Base-by-base conservation (phyloP, 495 filamentous ascomycete species). In the Pyronema omphalodes region DNA sequence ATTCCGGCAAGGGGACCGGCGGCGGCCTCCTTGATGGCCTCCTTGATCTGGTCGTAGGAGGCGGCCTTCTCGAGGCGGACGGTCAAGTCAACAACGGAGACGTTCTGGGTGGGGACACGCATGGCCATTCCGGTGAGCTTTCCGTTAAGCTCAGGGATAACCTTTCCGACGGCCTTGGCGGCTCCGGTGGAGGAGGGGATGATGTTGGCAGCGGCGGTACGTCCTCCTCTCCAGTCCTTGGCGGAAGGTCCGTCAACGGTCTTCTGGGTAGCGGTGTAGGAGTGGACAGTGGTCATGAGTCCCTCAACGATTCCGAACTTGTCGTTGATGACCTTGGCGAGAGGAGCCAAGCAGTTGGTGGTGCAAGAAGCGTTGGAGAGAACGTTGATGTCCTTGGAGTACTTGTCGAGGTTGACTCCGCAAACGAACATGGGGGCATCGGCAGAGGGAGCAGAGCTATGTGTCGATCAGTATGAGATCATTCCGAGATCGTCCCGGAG, bases 391-490 rank as follows among this genome's bases (percentile, higher is more conserved):
- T 85, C 81, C 68, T 77, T 80, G 71, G 81, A 88, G 80, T 98
- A 98, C 63, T 71, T 74, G 70, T 85, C 76, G 72, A 96, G 76
- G 79, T 98, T 98, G 73, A 98, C 91, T 70, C 91, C 91, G 84
- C 94, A 94, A 66, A 98, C 91, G 78, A 91, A 98, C 91, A 98
- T 98, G 66, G 91, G 89, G 65, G 91, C 93, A 79, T 98, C 91
- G 57, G 88, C 88, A 61, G 91, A 98, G 61, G 91, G 91, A 65
- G 91, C 91, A 64, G 91, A 96, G 82, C 60, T 63, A 44, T 44
- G 35, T 14, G n/a, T 9, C n/a, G 9, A 23, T 51, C 23, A 51
- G 19, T 43, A 40, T 23, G 12, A 51, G 11, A 9, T 14, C 19
- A n/a, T 40, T 12, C 14, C 12, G 37, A 52, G 19, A 8, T 34